Evolutionary conservation across 805 yeast genomes (phyloP).

Genomic region (Blastobotrys muscicola): DNA sequence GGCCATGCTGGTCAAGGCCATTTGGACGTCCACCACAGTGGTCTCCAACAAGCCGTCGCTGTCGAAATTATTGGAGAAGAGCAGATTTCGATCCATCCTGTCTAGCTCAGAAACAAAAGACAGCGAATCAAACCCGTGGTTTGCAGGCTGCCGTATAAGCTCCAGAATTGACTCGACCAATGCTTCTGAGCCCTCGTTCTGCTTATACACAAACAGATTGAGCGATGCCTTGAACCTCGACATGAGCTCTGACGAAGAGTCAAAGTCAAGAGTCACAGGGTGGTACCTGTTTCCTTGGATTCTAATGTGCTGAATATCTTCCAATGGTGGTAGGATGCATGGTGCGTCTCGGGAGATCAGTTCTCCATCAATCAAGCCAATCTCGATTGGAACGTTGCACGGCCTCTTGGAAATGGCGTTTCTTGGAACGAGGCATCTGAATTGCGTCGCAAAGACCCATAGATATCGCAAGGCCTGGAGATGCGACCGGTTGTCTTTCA

Average conservation of each 20-base stretch:
- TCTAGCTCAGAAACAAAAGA: not conserved
- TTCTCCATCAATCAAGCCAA: slow-evolving; percentile 30
- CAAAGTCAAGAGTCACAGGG: slow-evolving; percentile 39
- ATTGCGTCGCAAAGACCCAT: slow-evolving; percentile 80
- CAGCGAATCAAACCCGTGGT: not conserved
- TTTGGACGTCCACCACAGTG: slow-evolving; percentile 39
- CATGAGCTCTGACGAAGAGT: slow-evolving; percentile 7
- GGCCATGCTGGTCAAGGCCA: slow-evolving; percentile 41
- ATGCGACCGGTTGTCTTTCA: slow-evolving; percentile 45
- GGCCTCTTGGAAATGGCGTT: slow-evolving; percentile 56
- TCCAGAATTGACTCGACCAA: not conserved
- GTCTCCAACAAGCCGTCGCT: slow-evolving; percentile 25
- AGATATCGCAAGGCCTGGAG: slow-evolving; percentile 81
- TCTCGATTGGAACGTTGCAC: slow-evolving; percentile 37
- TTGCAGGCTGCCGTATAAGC: not conserved
- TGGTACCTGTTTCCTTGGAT: slow-evolving; percentile 43
- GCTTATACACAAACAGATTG: not conserved
- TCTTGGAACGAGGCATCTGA: slow-evolving; percentile 68
- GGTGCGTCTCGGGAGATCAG: slow-evolving; percentile 42
- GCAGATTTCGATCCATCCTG: not conserved
- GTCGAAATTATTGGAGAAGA: not conserved
- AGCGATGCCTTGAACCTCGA: not conserved
- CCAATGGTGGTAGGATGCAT: slow-evolving; percentile 54
- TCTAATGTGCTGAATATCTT: slow-evolving; percentile 38
- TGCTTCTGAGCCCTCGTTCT: not conserved